Conservation (phyloP, 2,329 filamentous ascomycete genomes). For the Arthrocladium fulminans region DNA sequence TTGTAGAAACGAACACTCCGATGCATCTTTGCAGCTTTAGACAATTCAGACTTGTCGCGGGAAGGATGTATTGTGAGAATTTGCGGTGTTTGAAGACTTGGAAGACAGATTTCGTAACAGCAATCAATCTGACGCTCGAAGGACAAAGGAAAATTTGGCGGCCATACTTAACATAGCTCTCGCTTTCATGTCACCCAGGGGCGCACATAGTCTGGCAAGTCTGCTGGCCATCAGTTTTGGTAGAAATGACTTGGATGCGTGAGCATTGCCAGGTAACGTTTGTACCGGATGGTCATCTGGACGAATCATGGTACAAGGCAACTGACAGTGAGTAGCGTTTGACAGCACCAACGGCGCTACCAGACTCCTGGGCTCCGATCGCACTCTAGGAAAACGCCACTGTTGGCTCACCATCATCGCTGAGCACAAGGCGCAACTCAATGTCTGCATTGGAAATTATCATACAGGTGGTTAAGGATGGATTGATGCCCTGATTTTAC, state of each 20-base stretch:
- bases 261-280: neutral
- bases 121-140: neutral
- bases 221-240: neutral
- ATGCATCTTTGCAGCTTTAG: neutral
- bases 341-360: neutral
- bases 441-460: neutral
- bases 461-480: too few relatives aligned
- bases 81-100: neutral
- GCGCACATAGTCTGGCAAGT: neutral
- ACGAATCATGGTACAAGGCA: slow-evolving; percentile 5
- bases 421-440: neutral
- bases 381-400: neutral
- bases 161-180: neutral
- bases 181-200: neutral
- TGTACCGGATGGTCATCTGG: neutral
- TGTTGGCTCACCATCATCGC: neutral
- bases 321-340: neutral
- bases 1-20: neutral
- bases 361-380: neutral
- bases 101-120: neutral
- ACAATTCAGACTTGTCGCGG: neutral
- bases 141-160: neutral
- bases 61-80: neutral
- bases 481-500: too few relatives aligned
- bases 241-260: neutral